Base-by-base conservation (phyloP, 192 early-diverging fungal species). In the Entrophospora sp. region DNA sequence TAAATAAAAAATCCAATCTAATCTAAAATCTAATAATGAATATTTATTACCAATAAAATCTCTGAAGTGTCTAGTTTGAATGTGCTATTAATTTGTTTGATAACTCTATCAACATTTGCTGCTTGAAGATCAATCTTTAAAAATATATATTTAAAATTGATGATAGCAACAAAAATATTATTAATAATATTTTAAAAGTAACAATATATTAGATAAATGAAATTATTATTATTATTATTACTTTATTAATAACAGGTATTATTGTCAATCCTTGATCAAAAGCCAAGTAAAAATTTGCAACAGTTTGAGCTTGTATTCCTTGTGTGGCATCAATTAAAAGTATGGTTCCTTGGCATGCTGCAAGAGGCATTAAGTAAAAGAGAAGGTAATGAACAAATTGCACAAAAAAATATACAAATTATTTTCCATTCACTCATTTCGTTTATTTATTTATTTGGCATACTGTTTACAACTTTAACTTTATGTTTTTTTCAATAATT, bases 271-370 rank as follows among this genome's bases (percentile, higher is more conserved):
- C 89, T 71, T 96, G 81, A 20, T 88, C 85, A 80, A 91, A 94
- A 8, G 96, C 96, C 44, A 97, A 70, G 66, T 86, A 95, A 73
- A 95, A 98, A 77, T 96, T 98, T 22, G 96, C 94, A 12, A 97
- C 93, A 3, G 96, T 98, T 73, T 98, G 96, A 1, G 96, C 96
- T 72, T 98, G 94, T 30, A 98, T 90, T 14, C 96, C 96, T 73
- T 98, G 93, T 18, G 87, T 81, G 1, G 94, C 92, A 69, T 98
- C 96, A 0, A 98, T 93, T 20, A 98, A 79, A 18, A 98, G 72
- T 13, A 98, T 71, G 1, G 92, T 87, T 14, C 95, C 94, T 71
- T 98, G 94, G 73, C 94, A 95, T 3, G 95, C 95, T 0, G 92
- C 89, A 34, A 98, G 72, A 24, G 91, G n/a, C n/a, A n/a, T n/a